phyloP scores from a whole-genome alignment of 164 flowering plant genomes.

The Litsea cubeba region DNA sequence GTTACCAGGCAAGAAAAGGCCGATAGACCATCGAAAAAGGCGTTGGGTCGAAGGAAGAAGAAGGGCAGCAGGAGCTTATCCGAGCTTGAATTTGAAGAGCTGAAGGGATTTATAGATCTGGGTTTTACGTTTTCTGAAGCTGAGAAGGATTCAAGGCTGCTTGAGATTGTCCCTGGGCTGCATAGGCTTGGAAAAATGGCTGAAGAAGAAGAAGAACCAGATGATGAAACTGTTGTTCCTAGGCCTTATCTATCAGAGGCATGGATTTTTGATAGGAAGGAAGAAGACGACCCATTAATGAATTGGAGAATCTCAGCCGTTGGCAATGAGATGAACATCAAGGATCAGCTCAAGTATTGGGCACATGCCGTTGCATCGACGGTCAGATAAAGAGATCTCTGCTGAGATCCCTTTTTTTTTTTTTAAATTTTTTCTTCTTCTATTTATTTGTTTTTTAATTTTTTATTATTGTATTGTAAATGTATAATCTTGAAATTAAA shows the following conservation, averaged over 20 bases:
- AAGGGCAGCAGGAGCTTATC: constrained; percentile 60
- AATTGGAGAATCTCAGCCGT: constrained; percentile 48
- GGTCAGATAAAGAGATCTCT: constrained; percentile 27
- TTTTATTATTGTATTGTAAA: too few species aligned
- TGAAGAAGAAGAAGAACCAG: constrained; percentile 3
- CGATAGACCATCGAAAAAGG: constrained; percentile 2
- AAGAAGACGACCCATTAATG: constrained; percentile 24
- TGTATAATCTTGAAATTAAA: too few species aligned
- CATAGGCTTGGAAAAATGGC: constrained; percentile 39
- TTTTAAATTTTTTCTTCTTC: too few species aligned
- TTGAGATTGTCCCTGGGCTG: constrained; percentile 65
- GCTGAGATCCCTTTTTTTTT: too few species aligned
- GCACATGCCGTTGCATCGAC: constrained; percentile 57
- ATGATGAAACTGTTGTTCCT: constrained; percentile 17
- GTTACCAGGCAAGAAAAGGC: background rate
- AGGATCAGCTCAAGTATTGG: constrained; percentile 53
- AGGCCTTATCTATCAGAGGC: constrained; percentile 84
- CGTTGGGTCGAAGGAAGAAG: constrained; percentile 16
- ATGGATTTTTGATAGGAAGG: constrained; percentile 36
- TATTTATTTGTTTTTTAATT: too few species aligned
- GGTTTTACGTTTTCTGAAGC: constrained; percentile 73
- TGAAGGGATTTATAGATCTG: constrained; percentile 82
- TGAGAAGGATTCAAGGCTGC: constrained; percentile 52
- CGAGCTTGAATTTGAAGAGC: constrained; percentile 73
- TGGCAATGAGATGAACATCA: constrained; percentile 43